Evolutionary conservation across 169 alveolate species (phyloP).

Genomic region (Sarcocystis neurona): DNA sequence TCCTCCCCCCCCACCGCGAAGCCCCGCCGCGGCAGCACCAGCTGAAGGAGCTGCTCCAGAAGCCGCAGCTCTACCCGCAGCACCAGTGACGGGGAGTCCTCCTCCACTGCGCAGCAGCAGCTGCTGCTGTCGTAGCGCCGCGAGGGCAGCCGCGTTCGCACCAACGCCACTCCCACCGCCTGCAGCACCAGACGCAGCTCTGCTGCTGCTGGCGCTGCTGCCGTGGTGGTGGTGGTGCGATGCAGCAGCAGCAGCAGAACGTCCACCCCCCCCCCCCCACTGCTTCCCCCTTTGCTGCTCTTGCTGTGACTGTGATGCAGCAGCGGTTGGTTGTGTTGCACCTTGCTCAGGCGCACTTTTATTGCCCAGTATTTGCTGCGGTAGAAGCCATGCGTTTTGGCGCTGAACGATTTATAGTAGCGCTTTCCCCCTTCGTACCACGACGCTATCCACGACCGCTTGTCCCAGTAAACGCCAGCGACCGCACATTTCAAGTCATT

Average conservation of each 20-base stretch:
- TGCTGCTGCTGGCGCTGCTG: not conserved
- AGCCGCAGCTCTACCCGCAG: too few species aligned
- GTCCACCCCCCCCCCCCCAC: too few species aligned
- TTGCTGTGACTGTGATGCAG: not conserved
- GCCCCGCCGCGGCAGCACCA: too few species aligned
- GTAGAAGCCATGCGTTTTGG: conserved; percentile 83
- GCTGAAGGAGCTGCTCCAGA: too few species aligned
- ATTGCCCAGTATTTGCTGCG: conserved; percentile 82
- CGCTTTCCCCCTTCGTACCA: conserved; percentile 82
- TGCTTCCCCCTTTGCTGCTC: not conserved
- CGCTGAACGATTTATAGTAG: conserved; percentile 80
- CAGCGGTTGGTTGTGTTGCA: conserved; percentile 33
- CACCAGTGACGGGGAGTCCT: too few species aligned
- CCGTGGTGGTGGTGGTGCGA: not conserved
- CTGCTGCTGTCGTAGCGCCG: not conserved
- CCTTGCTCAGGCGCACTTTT: conserved; percentile 78
- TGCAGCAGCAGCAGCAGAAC: too few species aligned
- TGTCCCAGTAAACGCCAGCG: conserved; percentile 87
- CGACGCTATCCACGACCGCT: conserved; percentile 86
- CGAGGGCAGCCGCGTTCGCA: not conserved
- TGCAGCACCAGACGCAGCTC: not conserved
- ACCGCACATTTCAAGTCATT: conserved; percentile 75
- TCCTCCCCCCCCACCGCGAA: too few species aligned
- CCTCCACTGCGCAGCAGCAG: too few species aligned
- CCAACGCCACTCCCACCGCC: not conserved